A percentile compares a stretch with the other conserved stretches of the same genome.
phyloP scores from a whole-genome alignment of 345 rosid species.

The Populus alba region DNA sequence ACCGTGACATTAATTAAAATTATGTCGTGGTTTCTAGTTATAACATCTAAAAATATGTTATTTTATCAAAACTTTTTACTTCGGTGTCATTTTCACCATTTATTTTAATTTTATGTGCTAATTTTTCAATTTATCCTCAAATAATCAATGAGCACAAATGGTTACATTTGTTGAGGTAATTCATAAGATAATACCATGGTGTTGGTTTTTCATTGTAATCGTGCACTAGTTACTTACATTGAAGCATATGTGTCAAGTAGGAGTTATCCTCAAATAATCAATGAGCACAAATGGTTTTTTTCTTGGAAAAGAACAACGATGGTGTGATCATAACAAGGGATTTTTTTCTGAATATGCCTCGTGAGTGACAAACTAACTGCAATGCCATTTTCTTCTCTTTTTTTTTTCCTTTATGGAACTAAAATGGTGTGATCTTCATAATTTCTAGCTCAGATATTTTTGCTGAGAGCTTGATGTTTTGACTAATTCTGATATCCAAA shows the following conservation, averaged over 20 bases:
- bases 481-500: background rate
- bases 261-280: no score
- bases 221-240: background rate
- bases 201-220: background rate
- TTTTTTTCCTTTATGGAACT: constrained; percentile 6
- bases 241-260: no score
- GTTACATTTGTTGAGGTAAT: background rate
- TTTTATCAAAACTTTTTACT: no score
- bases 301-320: constrained; percentile 18
- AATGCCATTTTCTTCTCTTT: background rate
- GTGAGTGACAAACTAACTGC: no score
- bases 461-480: background rate
- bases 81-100: no score
- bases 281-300: no score
- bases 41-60: no score
- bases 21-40: no score
- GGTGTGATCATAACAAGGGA: no score
- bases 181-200: background rate
- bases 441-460: background rate
- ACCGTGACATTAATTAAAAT: no score
- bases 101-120: no score
- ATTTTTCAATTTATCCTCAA: background rate
- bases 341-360: no score
- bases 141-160: background rate
- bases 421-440: background rate